Base-by-base conservation (phyloP, 192 early-diverging fungal species). In the Geranomyces variabilis region DNA sequence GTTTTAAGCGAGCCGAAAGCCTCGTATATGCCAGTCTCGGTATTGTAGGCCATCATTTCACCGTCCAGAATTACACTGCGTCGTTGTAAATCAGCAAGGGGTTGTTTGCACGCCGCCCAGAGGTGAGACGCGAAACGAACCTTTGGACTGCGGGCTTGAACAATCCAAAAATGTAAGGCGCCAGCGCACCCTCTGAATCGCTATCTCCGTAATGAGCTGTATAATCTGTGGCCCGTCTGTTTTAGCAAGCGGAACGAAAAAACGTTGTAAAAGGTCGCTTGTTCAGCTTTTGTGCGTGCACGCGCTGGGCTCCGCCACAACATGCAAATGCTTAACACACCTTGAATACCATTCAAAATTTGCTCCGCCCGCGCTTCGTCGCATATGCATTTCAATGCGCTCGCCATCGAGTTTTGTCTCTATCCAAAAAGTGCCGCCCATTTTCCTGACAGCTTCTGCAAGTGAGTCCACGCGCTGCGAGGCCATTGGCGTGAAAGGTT, bases 401-500 rank as follows among this genome's bases (percentile, higher is more conserved):
- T 93, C 93, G 1, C 93, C 93, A 66, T 94, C 93, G 1, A 93
- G 66, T 63, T 94, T 94, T n/a, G 90, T 87, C 71, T 94, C 89
- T 22, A 93, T 87, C 79, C 87, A 93, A 78, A 92, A 94, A 29
- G 71, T 59, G 30, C 77, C 66, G 10, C 74, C 75, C 77, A 89
- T 81, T 5, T 77, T 29, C 44, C 78, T 81, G n/a, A 77, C 57
- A 9, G 89, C 76, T 13, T 80, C 71, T 26, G 75, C 77, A 34
- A 86, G 73, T 0, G 76, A 73, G 19, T 81, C 79, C 22, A 88
- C 60, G n/a, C 74, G 79, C 55, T 85, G 79, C 3, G 87, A 76
- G 8, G 90, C 75, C 84, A 91, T 90, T 0, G 93, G 93, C 60
- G 85, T 86, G 71, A 93, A 89, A 10, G 91, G 85, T 14, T 80